Conservation (phyloP, 805 yeast genomes). For the Kuraishia borneana region DNA sequence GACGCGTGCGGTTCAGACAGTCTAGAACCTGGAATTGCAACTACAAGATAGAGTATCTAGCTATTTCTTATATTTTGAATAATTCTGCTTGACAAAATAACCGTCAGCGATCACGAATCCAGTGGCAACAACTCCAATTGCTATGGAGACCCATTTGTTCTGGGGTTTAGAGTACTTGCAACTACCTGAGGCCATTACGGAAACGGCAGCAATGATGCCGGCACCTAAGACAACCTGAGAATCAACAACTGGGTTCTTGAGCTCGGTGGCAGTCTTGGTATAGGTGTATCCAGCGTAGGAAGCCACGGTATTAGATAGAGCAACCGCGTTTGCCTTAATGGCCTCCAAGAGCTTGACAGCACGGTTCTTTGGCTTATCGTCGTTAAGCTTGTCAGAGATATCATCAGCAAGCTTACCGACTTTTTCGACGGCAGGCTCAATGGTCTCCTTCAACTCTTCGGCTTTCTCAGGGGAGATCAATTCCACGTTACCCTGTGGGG, state of each 20-base stretch:
- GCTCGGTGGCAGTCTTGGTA: conserved; percentile 20
- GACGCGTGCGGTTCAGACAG: no score
- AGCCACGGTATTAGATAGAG: neutral
- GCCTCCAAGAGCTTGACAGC: conserved; percentile 20
- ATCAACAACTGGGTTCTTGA: conserved; percentile 53
- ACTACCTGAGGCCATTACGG: neutral
- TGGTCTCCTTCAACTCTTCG: conserved; percentile 4
- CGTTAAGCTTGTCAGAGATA: neutral
- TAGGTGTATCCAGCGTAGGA: neutral
- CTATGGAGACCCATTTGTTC: conserved; percentile 8
- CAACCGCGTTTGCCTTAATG: neutral
- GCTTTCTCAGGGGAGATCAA: conserved; percentile 4
- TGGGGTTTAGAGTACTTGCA: neutral
- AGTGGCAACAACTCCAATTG: conserved; percentile 32
- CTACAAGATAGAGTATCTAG: no score
- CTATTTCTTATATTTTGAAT: conserved; percentile 44
- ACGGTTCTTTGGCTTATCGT: conserved; percentile 1
- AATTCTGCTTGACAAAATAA: conserved; percentile 38
- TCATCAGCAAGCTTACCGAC: neutral
- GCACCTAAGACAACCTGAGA: conserved; percentile 24
- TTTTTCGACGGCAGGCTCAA: neutral
- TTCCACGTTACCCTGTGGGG: conserved; percentile 5
- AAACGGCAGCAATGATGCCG: conserved; percentile 1
- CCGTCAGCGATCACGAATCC: conserved; percentile 48
- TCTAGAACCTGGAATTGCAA: no score